A percentile compares a stretch with the other conserved stretches of the same genome.
These are phyloP conservation scores for Cutaneotrichosporon sp. DNA, from an alignment of 1,284 basidiomycete genomes.

Conservation along the genomic window DNA sequence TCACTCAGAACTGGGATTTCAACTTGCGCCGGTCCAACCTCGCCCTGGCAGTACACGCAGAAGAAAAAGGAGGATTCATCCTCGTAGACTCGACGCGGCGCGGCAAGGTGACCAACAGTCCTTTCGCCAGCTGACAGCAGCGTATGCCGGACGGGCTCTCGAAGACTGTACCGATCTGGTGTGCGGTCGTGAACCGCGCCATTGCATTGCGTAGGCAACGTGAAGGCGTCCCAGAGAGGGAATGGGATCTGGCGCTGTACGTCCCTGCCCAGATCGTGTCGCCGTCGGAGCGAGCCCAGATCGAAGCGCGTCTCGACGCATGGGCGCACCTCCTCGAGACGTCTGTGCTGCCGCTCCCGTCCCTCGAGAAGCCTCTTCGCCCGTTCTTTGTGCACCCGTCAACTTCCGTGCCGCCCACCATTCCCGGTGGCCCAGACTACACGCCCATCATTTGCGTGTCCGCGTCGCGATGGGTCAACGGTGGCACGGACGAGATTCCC, in stretches of 20 bases:
- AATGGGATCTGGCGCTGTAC: constrained; percentile 46
- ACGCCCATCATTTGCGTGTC: constrained; percentile 52
- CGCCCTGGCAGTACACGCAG: constrained; percentile 66
- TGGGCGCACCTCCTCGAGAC: constrained; percentile 65
- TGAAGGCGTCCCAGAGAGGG: constrained; percentile 7
- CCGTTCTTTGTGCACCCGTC: constrained; percentile 53
- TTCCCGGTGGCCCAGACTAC: constrained; percentile 33
- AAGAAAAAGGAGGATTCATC: constrained; percentile 64
- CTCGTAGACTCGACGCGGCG: constrained; percentile 90
- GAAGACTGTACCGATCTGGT: constrained; percentile 96
- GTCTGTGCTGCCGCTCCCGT: constrained; percentile 47
- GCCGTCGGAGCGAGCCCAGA: constrained; percentile 48
- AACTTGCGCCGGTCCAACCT: constrained; percentile 83
- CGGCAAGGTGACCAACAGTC: constrained; percentile 62
- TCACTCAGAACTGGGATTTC: constrained; percentile 68
- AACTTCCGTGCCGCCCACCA: constrained; percentile 34
- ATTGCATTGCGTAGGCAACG: constrained; percentile 39
- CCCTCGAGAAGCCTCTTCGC: constrained; percentile 45
- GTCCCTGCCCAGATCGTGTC: constrained; percentile 48
- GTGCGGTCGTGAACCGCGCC: constrained; percentile 82
- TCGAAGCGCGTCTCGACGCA: constrained; percentile 57
- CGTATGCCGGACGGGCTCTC: constrained; percentile 90
- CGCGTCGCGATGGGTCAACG: constrained; percentile 46
- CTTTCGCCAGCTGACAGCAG: constrained; percentile 28
- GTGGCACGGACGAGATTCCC: constrained; percentile 35